phyloP scores from a whole-genome alignment of 129 eudicot genomes.

The Solidago caesia region DNA sequence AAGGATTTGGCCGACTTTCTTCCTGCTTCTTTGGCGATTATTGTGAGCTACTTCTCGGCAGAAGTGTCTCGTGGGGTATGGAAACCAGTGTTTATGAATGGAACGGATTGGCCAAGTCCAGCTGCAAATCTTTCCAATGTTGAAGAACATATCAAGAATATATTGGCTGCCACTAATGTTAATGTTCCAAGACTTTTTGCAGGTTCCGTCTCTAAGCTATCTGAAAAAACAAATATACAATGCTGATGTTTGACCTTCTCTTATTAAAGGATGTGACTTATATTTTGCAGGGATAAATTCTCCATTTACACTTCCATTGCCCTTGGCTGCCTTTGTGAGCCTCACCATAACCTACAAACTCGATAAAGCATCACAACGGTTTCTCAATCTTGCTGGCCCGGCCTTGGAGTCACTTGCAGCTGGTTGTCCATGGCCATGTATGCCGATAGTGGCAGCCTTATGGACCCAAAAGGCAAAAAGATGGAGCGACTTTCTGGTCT shows the following conservation, averaged over 20 bases:
- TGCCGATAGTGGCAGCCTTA: slow-evolving; percentile 91
- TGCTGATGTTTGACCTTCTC: slow-evolving; percentile 1
- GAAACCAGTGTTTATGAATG: slow-evolving; percentile 93
- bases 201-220: slow-evolving; percentile 47
- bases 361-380: slow-evolving; percentile 89
- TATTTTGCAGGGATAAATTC: slow-evolving; percentile 64
- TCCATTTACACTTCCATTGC: slow-evolving; percentile 88
- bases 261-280: slow-evolving; percentile 13
- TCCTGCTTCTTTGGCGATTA: slow-evolving; percentile 96
- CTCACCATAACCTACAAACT: slow-evolving; percentile 97
- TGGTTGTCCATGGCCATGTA: slow-evolving; percentile 99
- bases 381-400: slow-evolving; percentile 86
- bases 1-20: slow-evolving; percentile 96
- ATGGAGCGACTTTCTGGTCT: slow-evolving; percentile 95
- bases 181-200: slow-evolving; percentile 86
- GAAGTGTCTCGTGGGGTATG: slow-evolving; percentile 99
- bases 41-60: slow-evolving; percentile 91
- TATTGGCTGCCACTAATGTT: slow-evolving; percentile 89
- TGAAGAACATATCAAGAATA: slow-evolving; percentile 89
- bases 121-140: slow-evolving; percentile 88
- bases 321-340: slow-evolving; percentile 97
- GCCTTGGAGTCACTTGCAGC: slow-evolving; percentile 91
- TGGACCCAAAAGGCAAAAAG: slow-evolving; percentile 95
- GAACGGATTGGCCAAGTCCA: slow-evolving; percentile 99
- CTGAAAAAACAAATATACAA: not conserved